Percentiles rank a stretch among this genome's conserved stretches.
These are phyloP conservation scores for Aspergillus wentii DNA, from an alignment of 495 filamentous ascomycete genomes.

Conservation along the genomic window DNA sequence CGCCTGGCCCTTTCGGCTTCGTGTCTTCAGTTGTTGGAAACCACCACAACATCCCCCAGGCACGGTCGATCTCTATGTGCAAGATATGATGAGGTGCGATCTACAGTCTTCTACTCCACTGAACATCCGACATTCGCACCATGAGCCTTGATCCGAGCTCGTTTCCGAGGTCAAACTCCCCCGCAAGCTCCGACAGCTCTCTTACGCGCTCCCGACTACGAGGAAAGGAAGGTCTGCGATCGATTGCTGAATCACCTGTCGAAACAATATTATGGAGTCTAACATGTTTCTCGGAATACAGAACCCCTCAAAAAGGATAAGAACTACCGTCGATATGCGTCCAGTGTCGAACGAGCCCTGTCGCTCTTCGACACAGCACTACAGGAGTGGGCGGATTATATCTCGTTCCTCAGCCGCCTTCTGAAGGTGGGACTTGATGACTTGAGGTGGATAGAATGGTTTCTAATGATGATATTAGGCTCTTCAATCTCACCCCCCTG, in stretches of 20 bases:
- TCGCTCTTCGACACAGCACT: slow-evolving; percentile 87
- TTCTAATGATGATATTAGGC: slow-evolving; percentile 61
- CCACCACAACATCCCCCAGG: slow-evolving; percentile 9
- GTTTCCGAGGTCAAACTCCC: slow-evolving; percentile 64
- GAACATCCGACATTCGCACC: slow-evolving; percentile 31
- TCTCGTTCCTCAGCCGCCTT: slow-evolving; percentile 88
- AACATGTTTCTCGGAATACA: too few relatives aligned
- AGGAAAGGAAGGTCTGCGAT: slow-evolving; percentile 44
- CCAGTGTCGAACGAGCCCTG: slow-evolving; percentile 80
- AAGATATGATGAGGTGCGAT: slow-evolving; percentile 36
- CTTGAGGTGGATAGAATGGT: slow-evolving; percentile 9
- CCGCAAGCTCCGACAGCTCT: slow-evolving; percentile 71
- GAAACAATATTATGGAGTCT: too few relatives aligned
- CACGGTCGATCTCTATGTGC: slow-evolving; percentile 14
- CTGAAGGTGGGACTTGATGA: slow-evolving; percentile 61
- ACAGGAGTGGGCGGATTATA: slow-evolving; percentile 99
- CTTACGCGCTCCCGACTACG: slow-evolving; percentile 57
- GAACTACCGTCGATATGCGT: slow-evolving; percentile 84
- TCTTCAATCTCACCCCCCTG: slow-evolving; percentile 76
- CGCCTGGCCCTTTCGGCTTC: slow-evolving; percentile 15
- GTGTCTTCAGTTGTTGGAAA: too few relatives aligned
- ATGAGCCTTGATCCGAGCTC: slow-evolving; percentile 70
- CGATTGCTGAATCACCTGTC: too few relatives aligned
- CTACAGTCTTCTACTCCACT: slow-evolving; percentile 16
- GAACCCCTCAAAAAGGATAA: slow-evolving; percentile 80